Percentiles rank a stretch among this genome's conserved stretches.
These are phyloP conservation scores for Krasilnikovozyma curviuscula DNA, from an alignment of 768 basidiomycete species.

Conservation along the genomic window DNA sequence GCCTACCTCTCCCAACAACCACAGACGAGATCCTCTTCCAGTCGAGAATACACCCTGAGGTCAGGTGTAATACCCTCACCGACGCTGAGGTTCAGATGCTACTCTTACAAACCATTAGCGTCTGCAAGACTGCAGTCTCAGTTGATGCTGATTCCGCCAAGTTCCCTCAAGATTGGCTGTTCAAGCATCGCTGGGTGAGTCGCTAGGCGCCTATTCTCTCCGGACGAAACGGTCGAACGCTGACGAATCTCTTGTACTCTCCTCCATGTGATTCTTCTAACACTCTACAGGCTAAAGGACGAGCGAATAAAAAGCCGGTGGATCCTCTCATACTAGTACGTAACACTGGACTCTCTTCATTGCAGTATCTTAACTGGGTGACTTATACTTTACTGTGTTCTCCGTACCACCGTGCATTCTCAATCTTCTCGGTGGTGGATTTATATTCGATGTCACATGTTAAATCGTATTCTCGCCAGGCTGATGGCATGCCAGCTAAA, in stretches of 20 bases:
- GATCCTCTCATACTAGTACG: no score
- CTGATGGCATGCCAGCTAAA: conserved; percentile 12
- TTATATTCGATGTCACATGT: conserved; percentile 11
- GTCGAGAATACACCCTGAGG: conserved; percentile 15
- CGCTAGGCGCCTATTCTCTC: no score
- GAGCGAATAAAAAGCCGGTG: no score
- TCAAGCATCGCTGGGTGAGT: conserved; percentile 18
- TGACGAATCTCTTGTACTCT: no score
- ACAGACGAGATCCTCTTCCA: conserved; percentile 22
- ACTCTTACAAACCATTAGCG: conserved; percentile 13
- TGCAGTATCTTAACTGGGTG: no score
- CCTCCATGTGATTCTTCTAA: no score
- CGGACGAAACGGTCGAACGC: no score
- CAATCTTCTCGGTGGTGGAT: no score
- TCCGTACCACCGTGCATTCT: no score
- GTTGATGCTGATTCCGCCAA: conserved; percentile 15
- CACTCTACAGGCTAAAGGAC: no score
- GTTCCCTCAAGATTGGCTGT: conserved; percentile 21
- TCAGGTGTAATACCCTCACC: conserved; percentile 12
- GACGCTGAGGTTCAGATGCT: conserved; percentile 7
- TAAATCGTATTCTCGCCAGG: conserved; percentile 5
- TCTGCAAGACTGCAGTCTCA: conserved; percentile 14
- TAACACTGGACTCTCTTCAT: no score
- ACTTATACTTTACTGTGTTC: no score
- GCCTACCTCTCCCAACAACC: not conserved